These are phyloP conservation scores for Oryza brachyantha DNA, from an alignment of 176 grass and related monocot species.

Conservation along the genomic window DNA sequence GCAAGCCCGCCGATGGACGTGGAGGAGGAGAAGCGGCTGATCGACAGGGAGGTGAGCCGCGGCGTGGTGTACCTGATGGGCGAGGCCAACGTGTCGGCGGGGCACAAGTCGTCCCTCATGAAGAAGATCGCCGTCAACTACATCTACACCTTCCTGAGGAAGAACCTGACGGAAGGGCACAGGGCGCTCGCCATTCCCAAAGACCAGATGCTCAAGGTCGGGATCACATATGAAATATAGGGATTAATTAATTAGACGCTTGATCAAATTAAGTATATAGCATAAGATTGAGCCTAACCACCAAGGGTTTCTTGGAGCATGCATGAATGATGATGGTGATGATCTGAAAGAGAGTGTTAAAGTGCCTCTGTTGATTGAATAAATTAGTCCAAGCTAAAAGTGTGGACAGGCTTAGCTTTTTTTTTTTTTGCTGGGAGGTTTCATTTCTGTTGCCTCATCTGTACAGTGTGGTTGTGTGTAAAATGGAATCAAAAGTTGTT, in stretches of 20 bases:
- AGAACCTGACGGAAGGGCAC: slow-evolving; percentile 50
- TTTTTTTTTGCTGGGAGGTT: background rate
- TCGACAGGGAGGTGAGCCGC: slow-evolving; percentile 44
- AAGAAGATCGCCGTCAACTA: slow-evolving; percentile 61
- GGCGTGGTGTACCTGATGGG: slow-evolving; percentile 74
- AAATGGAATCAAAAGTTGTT: background rate
- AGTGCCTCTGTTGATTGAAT: background rate
- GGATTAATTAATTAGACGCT: background rate
- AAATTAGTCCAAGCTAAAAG: background rate
- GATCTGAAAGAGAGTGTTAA: background rate
- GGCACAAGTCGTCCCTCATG: slow-evolving; percentile 8
- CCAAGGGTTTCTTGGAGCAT: background rate
- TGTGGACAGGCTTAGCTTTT: background rate
- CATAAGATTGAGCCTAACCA: background rate
- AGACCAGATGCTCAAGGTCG: slow-evolving; percentile 69
- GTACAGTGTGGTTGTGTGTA: slow-evolving; percentile 18
- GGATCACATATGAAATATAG: slow-evolving; percentile 75
- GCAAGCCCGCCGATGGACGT: background rate
- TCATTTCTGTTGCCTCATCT: background rate
- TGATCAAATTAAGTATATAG: background rate
- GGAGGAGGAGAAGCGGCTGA: slow-evolving; percentile 48
- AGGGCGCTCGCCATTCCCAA: slow-evolving; percentile 44
- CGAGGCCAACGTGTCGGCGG: slow-evolving; percentile 46
- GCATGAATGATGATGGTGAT: slow-evolving; percentile 19
- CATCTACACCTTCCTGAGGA: slow-evolving; percentile 57